These are phyloP conservation scores for Aspergillus aculeatus DNA, from an alignment of 2,329 filamentous ascomycete species.

Conservation along the genomic window DNA sequence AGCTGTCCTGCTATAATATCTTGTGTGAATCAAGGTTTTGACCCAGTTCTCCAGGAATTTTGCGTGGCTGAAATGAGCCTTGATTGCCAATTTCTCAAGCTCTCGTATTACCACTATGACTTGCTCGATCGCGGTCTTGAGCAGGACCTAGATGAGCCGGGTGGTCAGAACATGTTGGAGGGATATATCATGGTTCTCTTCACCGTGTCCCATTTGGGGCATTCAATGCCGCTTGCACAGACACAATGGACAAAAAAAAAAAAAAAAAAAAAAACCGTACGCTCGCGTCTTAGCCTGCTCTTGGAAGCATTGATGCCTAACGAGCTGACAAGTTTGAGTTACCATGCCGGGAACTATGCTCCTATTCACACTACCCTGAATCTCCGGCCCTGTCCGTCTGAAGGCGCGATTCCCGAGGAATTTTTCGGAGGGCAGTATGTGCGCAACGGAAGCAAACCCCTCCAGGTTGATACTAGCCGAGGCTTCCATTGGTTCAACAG, in stretches of 20 bases:
- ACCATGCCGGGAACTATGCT: conserved; percentile 68
- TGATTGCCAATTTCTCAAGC: no score
- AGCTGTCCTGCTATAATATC: background rate
- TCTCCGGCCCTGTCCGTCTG: conserved; percentile 58
- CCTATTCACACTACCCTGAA: conserved; percentile 54
- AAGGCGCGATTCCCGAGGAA: conserved; percentile 62
- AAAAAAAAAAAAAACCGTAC: background rate
- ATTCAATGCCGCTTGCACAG: background rate
- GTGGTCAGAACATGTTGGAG: no score
- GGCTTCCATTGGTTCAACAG: conserved; percentile 74
- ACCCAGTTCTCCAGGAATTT: background rate
- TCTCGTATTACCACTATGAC: no score
- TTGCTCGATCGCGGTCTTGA: no score
- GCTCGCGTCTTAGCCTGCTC: background rate
- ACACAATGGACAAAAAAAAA: background rate
- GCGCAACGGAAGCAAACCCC: conserved; percentile 68
- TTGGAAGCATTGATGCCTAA: no score
- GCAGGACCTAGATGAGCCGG: no score
- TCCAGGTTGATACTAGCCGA: conserved; percentile 60
- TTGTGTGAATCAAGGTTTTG: background rate
- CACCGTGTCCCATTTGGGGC: no score
- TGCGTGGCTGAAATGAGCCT: no score
- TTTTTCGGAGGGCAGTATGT: conserved; percentile 69
- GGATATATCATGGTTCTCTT: no score
- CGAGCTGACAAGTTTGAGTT: conserved; percentile 39